Evolutionary conservation across 345 rosid genomes (phyloP).

Genomic region (Nephelium lappaceum): DNA sequence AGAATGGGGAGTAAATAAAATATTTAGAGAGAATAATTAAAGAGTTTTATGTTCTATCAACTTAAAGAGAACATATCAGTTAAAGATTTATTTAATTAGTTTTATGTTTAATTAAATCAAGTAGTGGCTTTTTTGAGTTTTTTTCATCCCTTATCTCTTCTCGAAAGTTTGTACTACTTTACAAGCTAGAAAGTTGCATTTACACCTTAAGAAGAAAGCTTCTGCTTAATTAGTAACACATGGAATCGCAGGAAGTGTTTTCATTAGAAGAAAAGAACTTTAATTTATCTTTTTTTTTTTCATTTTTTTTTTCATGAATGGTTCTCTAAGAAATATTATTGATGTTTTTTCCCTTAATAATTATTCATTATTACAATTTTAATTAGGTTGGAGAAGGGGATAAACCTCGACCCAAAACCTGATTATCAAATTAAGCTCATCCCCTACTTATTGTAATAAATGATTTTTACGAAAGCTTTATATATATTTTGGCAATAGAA

Average conservation of each 20-base stretch:
- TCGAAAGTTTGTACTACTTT: constrained; percentile 14
- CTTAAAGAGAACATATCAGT: background rate
- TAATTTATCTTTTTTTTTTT: too few relatives aligned
- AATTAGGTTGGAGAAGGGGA: too few relatives aligned
- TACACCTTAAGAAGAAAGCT: background rate
- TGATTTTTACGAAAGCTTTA: too few relatives aligned
- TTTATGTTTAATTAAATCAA: background rate
- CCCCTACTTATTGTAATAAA: too few relatives aligned
- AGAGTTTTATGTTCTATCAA: constrained; percentile 23
- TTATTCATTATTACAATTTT: too few relatives aligned
- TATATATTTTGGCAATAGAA: too few relatives aligned
- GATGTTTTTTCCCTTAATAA: too few relatives aligned
- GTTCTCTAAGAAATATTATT: too few relatives aligned
- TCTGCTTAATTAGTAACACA: background rate
- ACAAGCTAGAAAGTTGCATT: constrained; percentile 19
- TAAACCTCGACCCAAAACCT: too few relatives aligned
- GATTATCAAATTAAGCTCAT: too few relatives aligned
- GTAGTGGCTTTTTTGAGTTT: background rate
- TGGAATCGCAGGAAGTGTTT: background rate
- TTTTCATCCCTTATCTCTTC: constrained; percentile 16
- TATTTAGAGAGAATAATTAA: background rate
- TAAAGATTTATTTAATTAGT: background rate
- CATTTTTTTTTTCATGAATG: too few relatives aligned
- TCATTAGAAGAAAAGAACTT: background rate
- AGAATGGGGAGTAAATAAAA: background rate